Base-by-base conservation (phyloP, 1,284 basidiomycete species). In the Paramarasmius palmivorus region DNA sequence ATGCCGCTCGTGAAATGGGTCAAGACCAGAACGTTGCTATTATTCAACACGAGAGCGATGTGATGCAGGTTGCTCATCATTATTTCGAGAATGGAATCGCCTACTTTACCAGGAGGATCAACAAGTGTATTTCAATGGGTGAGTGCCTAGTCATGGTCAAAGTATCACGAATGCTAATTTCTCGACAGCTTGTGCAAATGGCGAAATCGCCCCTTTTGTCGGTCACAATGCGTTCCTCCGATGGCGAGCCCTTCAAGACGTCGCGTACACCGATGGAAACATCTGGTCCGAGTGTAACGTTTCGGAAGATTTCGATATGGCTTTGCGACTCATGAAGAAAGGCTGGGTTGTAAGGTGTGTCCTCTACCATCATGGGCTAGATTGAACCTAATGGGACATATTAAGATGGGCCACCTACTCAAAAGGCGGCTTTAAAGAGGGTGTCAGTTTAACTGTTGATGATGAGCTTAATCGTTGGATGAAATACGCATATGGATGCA, bases 221-320 rank as follows among this genome's bases (percentile, higher is more conserved):
- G 92, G 92, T 0, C 92, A 93, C 69, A 93, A 93, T 59, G 91
- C 91, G 2, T 93, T 93, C 71, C 70, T 93, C 23, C 82, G 90
- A 15, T 94, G 92, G 92, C 77, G 77, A 25, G 91, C 92, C 0
- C 71, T 93, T 2, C 92, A 94, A 65, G 91, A 93, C 57, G 88
- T 86, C 3, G 78, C 84, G 4, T 89, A 88, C 62, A 65, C 84
- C 38, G 91, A 92, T 60, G 69, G 73, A 81, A 53, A 53, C 41
- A 85, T 91, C 56, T 94, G 92, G 92, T 86, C 82, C 29, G 90
- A 93, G 72, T 71, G 75, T 14, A 91, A 92, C 62, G 92, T 94
- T 2, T 89, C 85, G 2, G 92, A 93, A 66, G 91, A 93, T 67
- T 89, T 90, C 65, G 83, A 91, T 65, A 83, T 88, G 76, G 83